Percentiles rank a stretch among this genome's conserved stretches.
Conservation (phyloP, 1,284 basidiomycete species). For the Pyrrhoderma noxium region DNA sequence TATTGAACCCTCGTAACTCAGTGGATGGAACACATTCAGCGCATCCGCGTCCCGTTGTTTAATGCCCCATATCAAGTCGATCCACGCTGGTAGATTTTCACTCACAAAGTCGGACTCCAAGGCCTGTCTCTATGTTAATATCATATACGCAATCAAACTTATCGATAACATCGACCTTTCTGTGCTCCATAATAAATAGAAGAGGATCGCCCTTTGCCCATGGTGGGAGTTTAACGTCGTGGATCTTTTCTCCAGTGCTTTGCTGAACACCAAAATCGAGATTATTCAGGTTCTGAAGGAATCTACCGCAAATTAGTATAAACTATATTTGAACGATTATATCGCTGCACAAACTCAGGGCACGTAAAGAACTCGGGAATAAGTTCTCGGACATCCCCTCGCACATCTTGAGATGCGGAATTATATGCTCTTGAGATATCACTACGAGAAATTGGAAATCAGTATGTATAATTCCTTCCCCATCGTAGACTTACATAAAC, state of each 20-base stretch:
- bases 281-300: slow-evolving; percentile 65
- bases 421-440: slow-evolving; percentile 74
- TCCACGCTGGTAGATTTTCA: slow-evolving; percentile 82
- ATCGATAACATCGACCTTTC: slow-evolving; percentile 43
- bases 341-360: slow-evolving; percentile 44
- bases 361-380: slow-evolving; percentile 90
- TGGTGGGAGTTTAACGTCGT: slow-evolving; percentile 84
- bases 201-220: slow-evolving; percentile 87
- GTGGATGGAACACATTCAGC: slow-evolving; percentile 87
- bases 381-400: slow-evolving; percentile 91
- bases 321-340: not conserved
- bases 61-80: slow-evolving; percentile 86
- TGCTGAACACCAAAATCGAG: slow-evolving; percentile 84
- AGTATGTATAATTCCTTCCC: not conserved
- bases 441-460: slow-evolving; percentile 30
- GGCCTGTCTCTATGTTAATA: slow-evolving; percentile 44
- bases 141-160: slow-evolving; percentile 5
- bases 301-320: slow-evolving; percentile 33
- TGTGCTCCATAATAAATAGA: slow-evolving; percentile 78
- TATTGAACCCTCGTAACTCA: slow-evolving; percentile 91
- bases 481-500: slow-evolving; percentile 53
- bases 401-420: slow-evolving; percentile 79
- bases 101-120: slow-evolving; percentile 89
- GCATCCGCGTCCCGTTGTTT: slow-evolving; percentile 79
- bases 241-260: slow-evolving; percentile 73